Evolutionary conservation across 139 green algal genomes (phyloP).

Genomic region (Nannochloris sp.): DNA sequence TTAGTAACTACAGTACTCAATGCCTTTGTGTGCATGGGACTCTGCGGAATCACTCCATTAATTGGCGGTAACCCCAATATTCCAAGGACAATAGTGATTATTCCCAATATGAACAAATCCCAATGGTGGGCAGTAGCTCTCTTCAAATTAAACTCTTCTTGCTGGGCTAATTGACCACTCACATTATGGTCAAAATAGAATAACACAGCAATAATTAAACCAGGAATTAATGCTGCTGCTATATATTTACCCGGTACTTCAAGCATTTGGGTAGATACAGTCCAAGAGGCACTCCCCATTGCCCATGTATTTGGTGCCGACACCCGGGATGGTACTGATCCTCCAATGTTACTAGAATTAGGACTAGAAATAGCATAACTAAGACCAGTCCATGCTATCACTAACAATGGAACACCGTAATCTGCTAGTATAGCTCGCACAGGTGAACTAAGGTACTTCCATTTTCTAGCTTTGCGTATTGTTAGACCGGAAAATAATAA

Average conservation of each 20-base stretch:
- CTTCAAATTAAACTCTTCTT: constrained; percentile 54
- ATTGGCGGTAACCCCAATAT: constrained; percentile 76
- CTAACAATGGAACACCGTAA: constrained; percentile 66
- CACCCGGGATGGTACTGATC: constrained; percentile 54
- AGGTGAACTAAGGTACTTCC: constrained; percentile 40
- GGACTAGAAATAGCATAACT: constrained; percentile 44
- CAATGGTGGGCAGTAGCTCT: constrained; percentile 64
- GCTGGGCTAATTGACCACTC: constrained; percentile 64
- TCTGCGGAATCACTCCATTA: constrained; percentile 83
- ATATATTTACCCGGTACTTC: constrained; percentile 49
- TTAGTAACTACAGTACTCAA: constrained; percentile 19
- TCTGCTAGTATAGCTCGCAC: constrained; percentile 65
- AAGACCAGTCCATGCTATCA: constrained; percentile 57
- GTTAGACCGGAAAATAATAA: constrained; percentile 38
- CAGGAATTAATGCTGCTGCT: constrained; percentile 66
- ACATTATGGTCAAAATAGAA: constrained; percentile 92
- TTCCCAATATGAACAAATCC: constrained; percentile 73
- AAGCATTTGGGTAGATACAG: not conserved
- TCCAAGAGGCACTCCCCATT: constrained; percentile 26
- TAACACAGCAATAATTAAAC: constrained; percentile 69
- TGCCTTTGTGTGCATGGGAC: constrained; percentile 75
- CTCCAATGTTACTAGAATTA: constrained; percentile 24
- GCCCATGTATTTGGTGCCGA: constrained; percentile 61
- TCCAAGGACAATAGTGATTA: constrained; percentile 55
- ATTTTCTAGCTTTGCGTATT: constrained; percentile 48